Evolutionary conservation across 2,329 filamentous ascomycete species (phyloP).

Genomic region (Paraconiothyrium sp.): DNA sequence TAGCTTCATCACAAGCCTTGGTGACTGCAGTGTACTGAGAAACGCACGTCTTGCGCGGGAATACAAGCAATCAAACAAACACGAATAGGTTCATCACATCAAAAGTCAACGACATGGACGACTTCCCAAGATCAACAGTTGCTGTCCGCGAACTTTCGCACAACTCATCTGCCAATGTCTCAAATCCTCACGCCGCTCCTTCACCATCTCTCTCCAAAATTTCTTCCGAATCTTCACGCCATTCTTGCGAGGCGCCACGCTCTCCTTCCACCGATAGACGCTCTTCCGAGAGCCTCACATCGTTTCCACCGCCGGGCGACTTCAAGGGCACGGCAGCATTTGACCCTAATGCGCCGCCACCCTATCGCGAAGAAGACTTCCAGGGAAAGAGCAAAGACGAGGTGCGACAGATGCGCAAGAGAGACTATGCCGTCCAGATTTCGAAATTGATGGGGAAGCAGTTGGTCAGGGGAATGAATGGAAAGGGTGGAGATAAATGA

Average conservation of each 20-base stretch:
- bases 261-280: not conserved
- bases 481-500: slow-evolving; percentile 1
- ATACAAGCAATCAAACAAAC: not conserved
- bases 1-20: not conserved
- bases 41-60: not conserved
- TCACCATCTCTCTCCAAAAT: slow-evolving; percentile 6
- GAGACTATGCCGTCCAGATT: slow-evolving; percentile 39
- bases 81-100: no score
- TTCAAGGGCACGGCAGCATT: not conserved
- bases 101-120: not conserved
- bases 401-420: slow-evolving; percentile 30
- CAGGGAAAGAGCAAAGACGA: slow-evolving; percentile 37
- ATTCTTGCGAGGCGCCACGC: slow-evolving; percentile 13
- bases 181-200: not conserved
- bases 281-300: not conserved
- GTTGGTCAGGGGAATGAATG: slow-evolving; percentile 31
- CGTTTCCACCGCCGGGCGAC: not conserved
- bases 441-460: slow-evolving; percentile 40
- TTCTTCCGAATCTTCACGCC: slow-evolving; percentile 3
- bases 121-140: not conserved
- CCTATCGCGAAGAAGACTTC: slow-evolving; percentile 33
- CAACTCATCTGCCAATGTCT: not conserved
- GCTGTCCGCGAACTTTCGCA: slow-evolving; percentile 7
- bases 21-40: not conserved
- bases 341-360: slow-evolving; percentile 29